These are phyloP conservation scores for Tuber melanosporum DNA, from an alignment of 495 filamentous ascomycete species.

Conservation along the genomic window DNA sequence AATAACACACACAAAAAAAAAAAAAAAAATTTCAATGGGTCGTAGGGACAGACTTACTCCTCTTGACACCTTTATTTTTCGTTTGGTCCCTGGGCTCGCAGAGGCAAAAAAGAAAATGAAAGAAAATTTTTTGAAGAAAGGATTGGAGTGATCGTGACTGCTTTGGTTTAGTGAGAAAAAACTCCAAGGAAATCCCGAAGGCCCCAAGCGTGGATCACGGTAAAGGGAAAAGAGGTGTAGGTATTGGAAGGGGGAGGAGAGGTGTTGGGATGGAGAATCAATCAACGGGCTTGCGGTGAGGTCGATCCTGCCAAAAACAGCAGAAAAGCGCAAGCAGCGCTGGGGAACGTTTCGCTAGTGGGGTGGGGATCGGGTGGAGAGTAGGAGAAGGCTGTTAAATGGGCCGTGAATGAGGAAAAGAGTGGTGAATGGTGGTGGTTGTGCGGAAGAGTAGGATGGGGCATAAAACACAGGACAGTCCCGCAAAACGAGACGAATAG, in stretches of 20 bases:
- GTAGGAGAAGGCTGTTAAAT: not conserved
- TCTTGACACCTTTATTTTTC: slow-evolving; percentile 16
- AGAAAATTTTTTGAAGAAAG: slow-evolving; percentile 1
- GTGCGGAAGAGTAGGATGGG: slow-evolving; percentile 28
- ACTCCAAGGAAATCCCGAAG: slow-evolving; percentile 21
- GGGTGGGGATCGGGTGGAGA: not conserved
- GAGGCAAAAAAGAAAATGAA: slow-evolving; percentile 4
- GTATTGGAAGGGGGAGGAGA: slow-evolving; percentile 25
- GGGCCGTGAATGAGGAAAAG: slow-evolving; percentile 15
- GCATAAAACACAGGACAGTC: slow-evolving; percentile 36
- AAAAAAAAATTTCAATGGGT: not conserved
- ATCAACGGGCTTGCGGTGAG: slow-evolving; percentile 3
- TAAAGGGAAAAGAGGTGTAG: slow-evolving; percentile 16
- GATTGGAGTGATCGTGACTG: slow-evolving; percentile 39
- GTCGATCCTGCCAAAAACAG: slow-evolving; percentile 12
- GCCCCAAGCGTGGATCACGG: slow-evolving; percentile 25
- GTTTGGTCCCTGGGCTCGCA: slow-evolving; percentile 24
- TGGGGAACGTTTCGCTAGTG: not conserved
- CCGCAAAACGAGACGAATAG: slow-evolving; percentile 38
- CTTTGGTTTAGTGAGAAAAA: slow-evolving; percentile 32
- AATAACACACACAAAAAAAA: not conserved
- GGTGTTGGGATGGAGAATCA: slow-evolving; percentile 14
- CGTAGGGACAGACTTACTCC: slow-evolving; percentile 27
- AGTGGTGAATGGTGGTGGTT: slow-evolving; percentile 10
- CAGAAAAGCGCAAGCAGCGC: not conserved